Base-by-base conservation (phyloP, 169 alveolate species). In the Cryptosporidium tyzzeri region DNA sequence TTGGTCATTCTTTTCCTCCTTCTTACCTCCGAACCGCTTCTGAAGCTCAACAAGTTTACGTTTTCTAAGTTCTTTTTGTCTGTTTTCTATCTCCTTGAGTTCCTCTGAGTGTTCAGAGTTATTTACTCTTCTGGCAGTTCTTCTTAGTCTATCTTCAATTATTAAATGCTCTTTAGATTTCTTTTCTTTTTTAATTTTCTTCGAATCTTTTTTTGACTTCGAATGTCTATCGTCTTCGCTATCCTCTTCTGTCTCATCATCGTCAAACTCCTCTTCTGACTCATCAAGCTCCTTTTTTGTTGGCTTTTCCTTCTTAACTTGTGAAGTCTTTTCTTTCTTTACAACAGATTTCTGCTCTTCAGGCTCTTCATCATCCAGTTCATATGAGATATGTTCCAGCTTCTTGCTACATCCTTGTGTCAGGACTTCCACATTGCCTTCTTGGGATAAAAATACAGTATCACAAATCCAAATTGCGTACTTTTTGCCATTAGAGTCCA, bases 381-480 rank as follows among this genome's bases (percentile, higher is more conserved):
- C 97, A 61, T 95, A 95, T 12, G 96, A 94, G 14, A 94, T 86
- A 37, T 94, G 94, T 80, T 95, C 95, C 86, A 95, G 51, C 44
- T 91, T 93, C 84, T 94, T 95, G 53, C 96, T 94, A 18, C 93
- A 93, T 12, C 91, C 68, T 26, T 92, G 91, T 26, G 97, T 95
- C 21, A 95, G 84, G 50, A 95, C 93, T 44, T 50, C 86, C 21
- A 84, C 92, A 39, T 86, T 92, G 1, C 92, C 97, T 44, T 93
- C 92, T 0, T 62, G 71, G 31, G 96, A 80, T 33, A 95, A 92
- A 65, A 61, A 94, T 7, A 95, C 96, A 3, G 98, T 95, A 74
- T 95, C 98, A 45, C 97, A 95, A n/a, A 95, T 86, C 98, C 98
- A 95, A 6, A 94, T 93, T 33, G 98, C 97, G 58, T 92, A 95